Evolutionary conservation across 176 grass and related monocot genomes (phyloP).

Genomic region (Musa schizocarpa): DNA sequence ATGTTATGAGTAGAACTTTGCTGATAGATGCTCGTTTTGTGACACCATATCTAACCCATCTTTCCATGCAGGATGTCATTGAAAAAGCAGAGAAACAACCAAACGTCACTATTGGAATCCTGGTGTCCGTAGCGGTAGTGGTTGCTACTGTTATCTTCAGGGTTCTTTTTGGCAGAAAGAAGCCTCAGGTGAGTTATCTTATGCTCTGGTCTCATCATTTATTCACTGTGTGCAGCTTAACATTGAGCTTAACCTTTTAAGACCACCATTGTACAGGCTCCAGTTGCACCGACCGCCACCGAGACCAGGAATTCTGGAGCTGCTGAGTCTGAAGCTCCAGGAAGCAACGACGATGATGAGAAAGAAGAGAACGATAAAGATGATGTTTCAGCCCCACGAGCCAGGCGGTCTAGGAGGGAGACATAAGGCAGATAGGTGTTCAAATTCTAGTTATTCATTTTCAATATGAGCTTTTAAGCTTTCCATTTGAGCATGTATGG

Average conservation of each 20-base stretch:
- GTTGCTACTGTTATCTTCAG: conserved; percentile 47
- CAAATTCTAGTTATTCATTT: neutral
- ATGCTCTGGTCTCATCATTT: too few species aligned
- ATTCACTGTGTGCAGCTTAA: neutral
- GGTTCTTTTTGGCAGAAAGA: conserved; percentile 69
- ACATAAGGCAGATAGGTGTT: conserved; percentile 4
- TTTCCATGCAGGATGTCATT: conserved; percentile 50
- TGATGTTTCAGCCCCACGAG: neutral
- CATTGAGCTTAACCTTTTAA: neutral
- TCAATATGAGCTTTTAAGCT: too few species aligned
- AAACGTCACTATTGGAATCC: conserved; percentile 59
- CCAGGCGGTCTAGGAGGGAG: conserved; percentile 15
- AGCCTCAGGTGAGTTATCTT: conserved; percentile 40
- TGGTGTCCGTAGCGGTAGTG: conserved; percentile 47
- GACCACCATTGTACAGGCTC: conserved; percentile 6
- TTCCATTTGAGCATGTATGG: too few species aligned
- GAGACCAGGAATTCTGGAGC: conserved; percentile 14
- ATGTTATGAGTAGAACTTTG: neutral
- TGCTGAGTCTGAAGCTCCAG: conserved; percentile 24
- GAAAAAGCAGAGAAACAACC: conserved; percentile 89
- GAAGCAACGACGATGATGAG: conserved; percentile 43
- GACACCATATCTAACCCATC: neutral
- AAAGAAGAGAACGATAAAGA: conserved; percentile 41
- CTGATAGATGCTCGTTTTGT: neutral
- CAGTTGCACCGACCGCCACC: conserved; percentile 18